phyloP scores from a whole-genome alignment of 441 rosid species.

The Sinapis alba region DNA sequence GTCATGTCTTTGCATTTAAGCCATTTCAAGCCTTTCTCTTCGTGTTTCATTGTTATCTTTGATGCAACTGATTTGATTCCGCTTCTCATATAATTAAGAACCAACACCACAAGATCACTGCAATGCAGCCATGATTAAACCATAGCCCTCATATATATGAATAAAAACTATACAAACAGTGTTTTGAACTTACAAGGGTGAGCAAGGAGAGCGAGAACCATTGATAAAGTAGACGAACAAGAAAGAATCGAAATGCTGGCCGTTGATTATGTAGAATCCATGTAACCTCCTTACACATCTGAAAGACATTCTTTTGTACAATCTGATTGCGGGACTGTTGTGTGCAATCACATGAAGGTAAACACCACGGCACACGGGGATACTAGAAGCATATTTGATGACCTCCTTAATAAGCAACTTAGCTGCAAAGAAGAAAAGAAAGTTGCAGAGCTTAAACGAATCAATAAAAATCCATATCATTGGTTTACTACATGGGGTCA shows the following conservation, averaged over 20 bases:
- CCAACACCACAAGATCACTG: slow-evolving; percentile 64
- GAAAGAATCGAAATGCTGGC: slow-evolving; percentile 88
- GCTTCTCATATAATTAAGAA: slow-evolving; percentile 57
- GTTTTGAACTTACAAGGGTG: slow-evolving; percentile 70
- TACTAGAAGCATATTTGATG: slow-evolving; percentile 69
- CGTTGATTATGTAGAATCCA: slow-evolving; percentile 82
- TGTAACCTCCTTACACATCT: slow-evolving; percentile 71
- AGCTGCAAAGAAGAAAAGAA: slow-evolving; percentile 50
- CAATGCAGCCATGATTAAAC: slow-evolving; percentile 29
- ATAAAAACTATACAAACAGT: slow-evolving; percentile 4
- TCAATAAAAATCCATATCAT: neutral
- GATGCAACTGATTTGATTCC: slow-evolving; percentile 62
- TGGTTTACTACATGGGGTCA: slow-evolving; percentile 11
- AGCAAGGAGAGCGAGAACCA: slow-evolving; percentile 88
- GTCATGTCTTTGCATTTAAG: slow-evolving; percentile 68
- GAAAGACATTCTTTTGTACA: slow-evolving; percentile 92
- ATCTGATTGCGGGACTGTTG: slow-evolving; percentile 81
- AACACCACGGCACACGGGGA: slow-evolving; percentile 76
- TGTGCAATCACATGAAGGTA: slow-evolving; percentile 97
- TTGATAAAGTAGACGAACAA: slow-evolving; percentile 84
- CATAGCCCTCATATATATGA: slow-evolving; percentile 4
- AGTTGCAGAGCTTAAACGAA: neutral
- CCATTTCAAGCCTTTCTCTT: slow-evolving; percentile 63
- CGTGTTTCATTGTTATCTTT: slow-evolving; percentile 52
- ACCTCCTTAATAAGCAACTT: slow-evolving; percentile 73